phyloP scores from a whole-genome alignment of 1,284 basidiomycete species.

The Wallemia hederae region DNA sequence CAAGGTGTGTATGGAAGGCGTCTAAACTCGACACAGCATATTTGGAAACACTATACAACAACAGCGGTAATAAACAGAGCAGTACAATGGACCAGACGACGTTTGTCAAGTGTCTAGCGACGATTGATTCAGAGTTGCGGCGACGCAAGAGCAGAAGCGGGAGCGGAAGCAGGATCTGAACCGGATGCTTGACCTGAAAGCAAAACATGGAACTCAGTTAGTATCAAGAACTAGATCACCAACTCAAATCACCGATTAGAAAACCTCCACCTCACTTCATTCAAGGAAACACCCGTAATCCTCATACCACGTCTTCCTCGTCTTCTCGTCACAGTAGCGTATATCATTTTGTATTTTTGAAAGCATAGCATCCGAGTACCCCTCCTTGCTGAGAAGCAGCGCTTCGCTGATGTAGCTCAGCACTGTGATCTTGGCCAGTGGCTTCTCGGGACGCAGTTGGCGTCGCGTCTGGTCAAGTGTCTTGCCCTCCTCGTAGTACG shows the following conservation, averaged over 20 bases:
- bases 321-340: not conserved
- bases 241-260: no score
- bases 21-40: not conserved
- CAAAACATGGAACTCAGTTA: no score
- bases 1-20: not conserved
- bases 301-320: not conserved
- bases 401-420: not conserved
- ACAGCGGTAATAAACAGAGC: not conserved
- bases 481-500: not conserved
- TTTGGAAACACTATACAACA: not conserved
- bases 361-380: not conserved
- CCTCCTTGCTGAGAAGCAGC: not conserved
- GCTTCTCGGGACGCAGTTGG: not conserved
- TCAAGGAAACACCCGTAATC: not conserved
- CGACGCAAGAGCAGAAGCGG: no score
- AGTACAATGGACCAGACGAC: not conserved
- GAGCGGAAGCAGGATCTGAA: no score
- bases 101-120: not conserved
- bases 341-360: not conserved
- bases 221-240: no score
- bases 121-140: not conserved
- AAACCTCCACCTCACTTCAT: no score
- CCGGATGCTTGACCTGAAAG: no score
- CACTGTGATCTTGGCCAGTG: not conserved
- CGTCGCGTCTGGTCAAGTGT: not conserved